A percentile compares a stretch with the other conserved stretches of the same genome.
Evolutionary conservation across 2,329 filamentous ascomycete genomes (phyloP).

Genomic region (Ophiostoma triangulosporum): DNA sequence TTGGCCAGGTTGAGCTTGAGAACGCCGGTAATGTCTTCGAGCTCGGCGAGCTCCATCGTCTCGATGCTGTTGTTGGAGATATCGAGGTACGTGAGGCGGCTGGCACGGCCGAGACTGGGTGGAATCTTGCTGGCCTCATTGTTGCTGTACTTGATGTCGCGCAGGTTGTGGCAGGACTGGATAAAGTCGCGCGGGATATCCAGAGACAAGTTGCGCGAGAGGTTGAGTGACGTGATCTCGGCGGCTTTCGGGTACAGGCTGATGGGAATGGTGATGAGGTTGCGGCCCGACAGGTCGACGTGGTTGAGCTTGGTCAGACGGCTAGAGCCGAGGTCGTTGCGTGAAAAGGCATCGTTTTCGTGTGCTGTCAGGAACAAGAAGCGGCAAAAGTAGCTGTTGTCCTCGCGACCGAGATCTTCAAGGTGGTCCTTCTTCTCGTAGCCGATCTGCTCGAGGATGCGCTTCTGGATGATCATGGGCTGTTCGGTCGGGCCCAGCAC

Average conservation of each 20-base stretch:
- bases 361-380: slow-evolving; percentile 90
- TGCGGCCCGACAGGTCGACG: slow-evolving; percentile 79
- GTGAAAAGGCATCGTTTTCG: slow-evolving; percentile 65
- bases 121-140: slow-evolving; percentile 85
- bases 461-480: slow-evolving; percentile 83
- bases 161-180: slow-evolving; percentile 76
- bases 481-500: slow-evolving; percentile 68
- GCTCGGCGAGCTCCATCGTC: slow-evolving; percentile 70
- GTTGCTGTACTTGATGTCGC: slow-evolving; percentile 91
- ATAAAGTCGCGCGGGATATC: slow-evolving; percentile 95
- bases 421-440: slow-evolving; percentile 78
- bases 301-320: slow-evolving; percentile 87
- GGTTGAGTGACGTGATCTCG: slow-evolving; percentile 88
- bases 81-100: slow-evolving; percentile 74
- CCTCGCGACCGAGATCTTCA: slow-evolving; percentile 87
- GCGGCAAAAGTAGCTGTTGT: slow-evolving; percentile 92
- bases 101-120: slow-evolving; percentile 68
- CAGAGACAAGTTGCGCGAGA: slow-evolving; percentile 82
- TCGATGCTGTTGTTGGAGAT: slow-evolving; percentile 90
- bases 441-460: slow-evolving; percentile 77
- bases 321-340: slow-evolving; percentile 66
- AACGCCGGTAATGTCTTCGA: slow-evolving; percentile 61
- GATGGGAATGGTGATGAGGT: slow-evolving; percentile 89
- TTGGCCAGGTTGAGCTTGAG: slow-evolving; percentile 89
- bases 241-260: slow-evolving; percentile 79